Base-by-base conservation (phyloP, 495 filamentous ascomycete genomes). In the Astrocystis sublimbata region DNA sequence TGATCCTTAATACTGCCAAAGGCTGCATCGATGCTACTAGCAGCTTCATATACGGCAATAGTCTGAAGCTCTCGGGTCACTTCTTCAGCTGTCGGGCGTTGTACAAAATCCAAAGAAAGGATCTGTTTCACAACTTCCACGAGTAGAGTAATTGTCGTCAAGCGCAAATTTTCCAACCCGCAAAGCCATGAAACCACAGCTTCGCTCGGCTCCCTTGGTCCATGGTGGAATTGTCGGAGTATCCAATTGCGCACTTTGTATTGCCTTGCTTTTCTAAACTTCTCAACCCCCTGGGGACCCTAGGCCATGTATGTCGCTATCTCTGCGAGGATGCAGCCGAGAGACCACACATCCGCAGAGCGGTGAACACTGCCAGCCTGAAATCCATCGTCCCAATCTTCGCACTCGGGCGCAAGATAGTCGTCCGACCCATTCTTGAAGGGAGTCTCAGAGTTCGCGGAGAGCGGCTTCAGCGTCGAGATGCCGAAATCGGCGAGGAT, bases 281-380 rank as follows among this genome's bases (percentile, higher is more conserved):
- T 19, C n/a, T 4, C 40, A 2, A 43, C 40, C 6, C 40, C 59
- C 19, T 23, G 50, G 0, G 36, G 2, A 12, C 42, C 35, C 4
- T 28, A 46, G n/a, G 4, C 9, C 38, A 69, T 60, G 41, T 60
- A 68, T 8, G 62, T 60, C 3, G 41, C 6, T 12, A 63, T 17
- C 30, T 66, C 68, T 12, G 52, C 13, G 9, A 71, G 33, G 6
- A 71, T 64, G 46, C 66, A 71, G 21, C 66, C 68, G 52, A 71
- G 65, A 3, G 66, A 66, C 66, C 68, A 71, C 9, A 71, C 68
- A 47, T 71, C 68, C 35, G 63, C 67, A 23, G 67, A 49, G 35
- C 61, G 54, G 28, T 54, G n/a, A 28, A 68, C 38, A 0, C 5
- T 42, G 10, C 24, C 17, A 9, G 40, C 58, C 35, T 38, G 15